These are phyloP conservation scores for Alternaria hordeiaustralica DNA, from an alignment of 2,329 filamentous ascomycete genomes.

Conservation along the genomic window DNA sequence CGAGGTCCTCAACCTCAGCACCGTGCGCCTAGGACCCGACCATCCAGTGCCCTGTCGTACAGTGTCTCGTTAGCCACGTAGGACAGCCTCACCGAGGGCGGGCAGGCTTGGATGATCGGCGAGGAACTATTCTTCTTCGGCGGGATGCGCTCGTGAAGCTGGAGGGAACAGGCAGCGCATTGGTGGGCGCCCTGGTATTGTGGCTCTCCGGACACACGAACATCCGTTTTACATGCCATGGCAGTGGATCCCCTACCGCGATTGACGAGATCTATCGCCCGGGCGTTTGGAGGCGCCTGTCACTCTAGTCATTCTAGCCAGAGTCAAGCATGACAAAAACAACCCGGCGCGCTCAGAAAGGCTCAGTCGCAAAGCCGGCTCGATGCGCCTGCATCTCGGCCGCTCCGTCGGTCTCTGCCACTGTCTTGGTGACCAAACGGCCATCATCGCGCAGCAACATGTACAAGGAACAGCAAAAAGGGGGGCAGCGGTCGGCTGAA, in stretches of 20 bases:
- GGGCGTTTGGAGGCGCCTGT: constrained; percentile 29
- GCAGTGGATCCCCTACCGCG: constrained; percentile 21
- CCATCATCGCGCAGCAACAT: constrained; percentile 17
- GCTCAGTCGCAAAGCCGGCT: constrained; percentile 6
- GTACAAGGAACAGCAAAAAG: constrained; percentile 4
- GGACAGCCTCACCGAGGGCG: constrained; percentile 6
- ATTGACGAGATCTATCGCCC: constrained; percentile 12
- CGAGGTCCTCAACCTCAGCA: background rate
- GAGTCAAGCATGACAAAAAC: constrained; percentile 12
- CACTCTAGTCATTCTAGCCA: constrained; percentile 10
- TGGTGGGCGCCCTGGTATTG: constrained; percentile 2
- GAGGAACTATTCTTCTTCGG: constrained; percentile 23
- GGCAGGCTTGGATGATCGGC: constrained; percentile 26
- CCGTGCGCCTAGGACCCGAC: background rate
- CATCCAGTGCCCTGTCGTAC: constrained; percentile 1
- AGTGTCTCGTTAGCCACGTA: background rate
- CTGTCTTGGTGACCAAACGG: constrained; percentile 3
- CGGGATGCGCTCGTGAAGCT: constrained; percentile 13
- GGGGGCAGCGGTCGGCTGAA: constrained; percentile 33
- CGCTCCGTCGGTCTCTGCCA: constrained; percentile 22
- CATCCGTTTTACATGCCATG: constrained; percentile 18
- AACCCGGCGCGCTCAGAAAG: background rate
- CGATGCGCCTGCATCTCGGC: constrained; percentile 23
- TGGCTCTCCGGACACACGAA: constrained; percentile 13
- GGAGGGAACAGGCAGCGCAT: constrained; percentile 20